These are phyloP conservation scores for Cercospora sesami DNA, from an alignment of 2,329 filamentous ascomycete genomes.

Conservation along the genomic window DNA sequence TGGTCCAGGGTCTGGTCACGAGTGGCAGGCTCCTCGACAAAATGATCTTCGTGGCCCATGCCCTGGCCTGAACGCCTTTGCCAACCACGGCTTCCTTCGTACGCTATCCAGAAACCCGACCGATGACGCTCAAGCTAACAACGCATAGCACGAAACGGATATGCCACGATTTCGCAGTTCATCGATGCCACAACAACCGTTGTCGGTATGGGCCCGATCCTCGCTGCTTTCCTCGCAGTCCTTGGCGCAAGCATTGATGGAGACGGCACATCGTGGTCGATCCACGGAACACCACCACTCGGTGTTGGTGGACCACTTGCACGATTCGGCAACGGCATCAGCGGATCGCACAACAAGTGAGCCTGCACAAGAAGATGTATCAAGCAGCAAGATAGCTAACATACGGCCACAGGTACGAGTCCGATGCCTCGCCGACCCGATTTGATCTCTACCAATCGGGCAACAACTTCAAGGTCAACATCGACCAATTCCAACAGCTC, in stretches of 20 bases:
- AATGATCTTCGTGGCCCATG: slow-evolving; percentile 38
- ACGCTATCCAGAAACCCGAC: not conserved
- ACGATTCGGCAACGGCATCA: slow-evolving; percentile 22
- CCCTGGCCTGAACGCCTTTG: slow-evolving; percentile 36
- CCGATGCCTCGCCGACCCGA: slow-evolving; percentile 39
- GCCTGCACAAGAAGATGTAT: not conserved
- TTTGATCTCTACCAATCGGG: slow-evolving; percentile 38
- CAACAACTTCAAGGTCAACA: slow-evolving; percentile 33
- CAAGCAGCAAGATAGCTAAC: not conserved
- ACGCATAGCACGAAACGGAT: slow-evolving; percentile 30
- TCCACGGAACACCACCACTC: slow-evolving; percentile 23
- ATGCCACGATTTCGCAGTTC: slow-evolving; percentile 36
- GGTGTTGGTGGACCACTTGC: slow-evolving; percentile 18
- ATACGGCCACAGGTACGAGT: slow-evolving; percentile 33
- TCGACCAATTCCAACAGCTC: slow-evolving; percentile 34
- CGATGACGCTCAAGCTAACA: not conserved
- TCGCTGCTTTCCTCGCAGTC: slow-evolving; percentile 30
- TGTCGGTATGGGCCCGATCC: slow-evolving; percentile 40
- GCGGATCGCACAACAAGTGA: slow-evolving; percentile 38
- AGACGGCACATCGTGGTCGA: slow-evolving; percentile 23
- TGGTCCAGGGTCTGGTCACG: slow-evolving; percentile 30
- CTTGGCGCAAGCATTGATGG: slow-evolving; percentile 25
- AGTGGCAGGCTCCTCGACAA: slow-evolving; percentile 34
- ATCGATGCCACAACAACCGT: slow-evolving; percentile 33
- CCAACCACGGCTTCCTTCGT: slow-evolving; percentile 25